These are phyloP conservation scores for Sabuloglossum arenarium DNA, from an alignment of 495 filamentous ascomycete genomes.

Conservation along the genomic window DNA sequence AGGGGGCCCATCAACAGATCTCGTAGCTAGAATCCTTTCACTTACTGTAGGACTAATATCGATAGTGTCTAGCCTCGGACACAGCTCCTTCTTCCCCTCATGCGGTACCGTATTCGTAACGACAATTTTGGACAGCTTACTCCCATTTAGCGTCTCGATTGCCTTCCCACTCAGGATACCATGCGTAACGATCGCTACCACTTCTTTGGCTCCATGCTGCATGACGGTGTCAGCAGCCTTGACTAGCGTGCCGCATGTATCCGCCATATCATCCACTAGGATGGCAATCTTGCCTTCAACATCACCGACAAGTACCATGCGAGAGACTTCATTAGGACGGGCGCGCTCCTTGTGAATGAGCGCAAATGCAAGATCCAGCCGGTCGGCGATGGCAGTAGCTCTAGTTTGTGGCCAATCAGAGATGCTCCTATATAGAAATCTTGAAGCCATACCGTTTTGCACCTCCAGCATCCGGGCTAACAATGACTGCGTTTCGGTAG, in stretches of 20 bases:
- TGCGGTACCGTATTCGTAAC: constrained; percentile 97
- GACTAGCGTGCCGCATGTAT: constrained; percentile 85
- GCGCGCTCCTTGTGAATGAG: constrained; percentile 97
- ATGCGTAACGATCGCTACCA: constrained; percentile 89
- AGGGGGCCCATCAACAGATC: too few species aligned
- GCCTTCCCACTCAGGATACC: constrained; percentile 86
- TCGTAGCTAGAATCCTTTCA: background rate
- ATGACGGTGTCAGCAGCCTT: constrained; percentile 88
- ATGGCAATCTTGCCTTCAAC: constrained; percentile 43
- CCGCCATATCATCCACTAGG: constrained; percentile 80
- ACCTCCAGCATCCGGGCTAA: constrained; percentile 89
- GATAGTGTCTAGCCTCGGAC: constrained; percentile 67
- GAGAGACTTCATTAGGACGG: constrained; percentile 82
- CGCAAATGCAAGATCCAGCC: constrained; percentile 86
- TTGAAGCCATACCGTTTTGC: constrained; percentile 55
- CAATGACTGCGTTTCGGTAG: constrained; percentile 74
- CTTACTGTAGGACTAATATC: constrained; percentile 78
- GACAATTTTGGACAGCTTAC: constrained; percentile 55
- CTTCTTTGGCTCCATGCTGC: constrained; percentile 68
- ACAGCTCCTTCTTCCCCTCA: constrained; percentile 56
- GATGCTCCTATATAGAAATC: background rate
- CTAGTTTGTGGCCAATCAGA: constrained; percentile 18
- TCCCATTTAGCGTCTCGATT: constrained; percentile 74
- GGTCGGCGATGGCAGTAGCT: constrained; percentile 90
- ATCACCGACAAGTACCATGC: constrained; percentile 69